A percentile compares a stretch with the other conserved stretches of the same genome.
phyloP scores from a whole-genome alignment of 352 stramenopile species.

The Phytophthora chlamydospora region DNA sequence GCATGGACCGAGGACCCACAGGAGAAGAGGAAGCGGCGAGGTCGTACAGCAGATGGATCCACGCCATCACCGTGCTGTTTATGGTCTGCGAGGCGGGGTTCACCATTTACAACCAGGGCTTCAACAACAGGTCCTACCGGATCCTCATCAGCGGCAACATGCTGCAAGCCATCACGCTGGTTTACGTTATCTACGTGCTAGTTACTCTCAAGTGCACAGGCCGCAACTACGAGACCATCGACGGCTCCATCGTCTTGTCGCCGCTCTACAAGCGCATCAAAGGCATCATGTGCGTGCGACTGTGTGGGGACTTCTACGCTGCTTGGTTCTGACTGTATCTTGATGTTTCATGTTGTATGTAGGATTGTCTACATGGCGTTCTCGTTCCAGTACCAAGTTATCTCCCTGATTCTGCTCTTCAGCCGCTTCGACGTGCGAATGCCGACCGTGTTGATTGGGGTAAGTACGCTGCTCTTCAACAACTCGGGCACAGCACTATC shows the following conservation, averaged over 20 bases:
- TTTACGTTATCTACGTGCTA: slow-evolving; percentile 50
- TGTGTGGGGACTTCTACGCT: not conserved
- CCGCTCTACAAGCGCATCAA: slow-evolving; percentile 67
- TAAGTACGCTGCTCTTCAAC: slow-evolving; percentile 51
- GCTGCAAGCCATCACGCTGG: slow-evolving; percentile 42
- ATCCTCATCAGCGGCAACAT: slow-evolving; percentile 56
- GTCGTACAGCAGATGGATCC: slow-evolving; percentile 46
- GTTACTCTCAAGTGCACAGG: slow-evolving; percentile 49
- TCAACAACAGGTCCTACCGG: slow-evolving; percentile 41
- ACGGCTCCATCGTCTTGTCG: slow-evolving; percentile 49
- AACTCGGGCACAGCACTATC: slow-evolving; percentile 50
- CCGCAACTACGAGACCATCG: slow-evolving; percentile 58
- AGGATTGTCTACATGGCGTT: slow-evolving; percentile 55
- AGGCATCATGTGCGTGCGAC: slow-evolving; percentile 55
- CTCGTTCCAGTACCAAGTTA: slow-evolving; percentile 53
- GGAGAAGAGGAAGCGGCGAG: slow-evolving; percentile 28
- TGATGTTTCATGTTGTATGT: not conserved
- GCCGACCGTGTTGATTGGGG: slow-evolving; percentile 38
- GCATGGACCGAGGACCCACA: slow-evolving; percentile 44
- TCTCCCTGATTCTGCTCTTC: slow-evolving; percentile 51
- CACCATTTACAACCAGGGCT: slow-evolving; percentile 46
- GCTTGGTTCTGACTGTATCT: slow-evolving; percentile 1
- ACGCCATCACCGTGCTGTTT: slow-evolving; percentile 42
- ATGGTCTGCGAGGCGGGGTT: slow-evolving; percentile 41
- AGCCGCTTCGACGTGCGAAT: slow-evolving; percentile 41